Evolutionary conservation across 192 early-diverging fungal species (phyloP), one percentile per base, ranked within the genome.

Genomic region (Entomortierella chlamydospora): DNA sequence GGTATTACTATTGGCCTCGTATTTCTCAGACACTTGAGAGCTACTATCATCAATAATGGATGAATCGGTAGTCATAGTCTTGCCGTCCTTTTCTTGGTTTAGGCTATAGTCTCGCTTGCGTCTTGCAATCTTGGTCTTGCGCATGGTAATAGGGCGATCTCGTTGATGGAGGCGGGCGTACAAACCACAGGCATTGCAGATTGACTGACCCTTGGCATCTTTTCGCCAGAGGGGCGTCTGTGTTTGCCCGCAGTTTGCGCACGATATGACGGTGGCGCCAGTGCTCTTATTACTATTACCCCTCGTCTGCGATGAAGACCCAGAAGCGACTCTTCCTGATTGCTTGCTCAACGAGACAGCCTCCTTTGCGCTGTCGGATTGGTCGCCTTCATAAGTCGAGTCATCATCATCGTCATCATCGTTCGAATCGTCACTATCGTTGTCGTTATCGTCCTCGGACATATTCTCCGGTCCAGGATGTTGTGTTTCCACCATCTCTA

Each of bases 151-250:
- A 9, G 86, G 84, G 25, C 84, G 74, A 55, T 85, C 83, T 47
- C 83, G 66, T 26, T 89, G 86, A 57, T 88, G 87, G n/a, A 87
- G 74, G 11, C 84, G 85, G 22, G 87, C 72, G 64, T 89, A 89
- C 8, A 89, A 73, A 12, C 92, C 92, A 73, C 94, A 95, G 4
- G 94, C 94, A 66, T 95, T 95, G 73, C 94, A 95, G 23, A 94
- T 87, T 7, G 93, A 85, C 64, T 90, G 85, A 56, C 92, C 92
- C 58, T 88, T 83, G 18, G 90, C 87, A 63, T 93, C 89, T 60
- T 93, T 90, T 8, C 94, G 88, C 94, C 94, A 95, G 54, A 95
- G 83, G 12, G 94, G 94, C 20, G 94, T 95, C 60, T 89, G 86
- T 0, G 90, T 94, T 54, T 93, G 93, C 17, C 86, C 85, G 58